phyloP scores from a whole-genome alignment of 1,284 basidiomycete genomes.

The Boletus semigastroideus region DNA sequence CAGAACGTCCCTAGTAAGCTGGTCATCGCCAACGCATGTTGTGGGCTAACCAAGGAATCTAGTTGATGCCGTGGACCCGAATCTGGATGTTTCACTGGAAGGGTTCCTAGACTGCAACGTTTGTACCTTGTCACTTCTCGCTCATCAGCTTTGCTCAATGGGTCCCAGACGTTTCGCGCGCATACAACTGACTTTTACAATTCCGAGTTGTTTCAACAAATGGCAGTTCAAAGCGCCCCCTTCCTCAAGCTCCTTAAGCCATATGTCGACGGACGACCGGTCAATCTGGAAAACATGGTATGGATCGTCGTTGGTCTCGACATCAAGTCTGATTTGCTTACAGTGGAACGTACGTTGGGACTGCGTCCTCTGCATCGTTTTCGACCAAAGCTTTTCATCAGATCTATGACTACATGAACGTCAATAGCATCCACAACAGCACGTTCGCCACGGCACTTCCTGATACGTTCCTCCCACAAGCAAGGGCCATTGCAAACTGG shows the following conservation, averaged over 20 bases:
- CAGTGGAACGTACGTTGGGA: conserved; percentile 60
- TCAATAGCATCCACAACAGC: conserved; percentile 68
- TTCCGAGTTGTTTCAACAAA: conserved; percentile 55
- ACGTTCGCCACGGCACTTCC: conserved; percentile 56
- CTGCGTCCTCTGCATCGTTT: background rate
- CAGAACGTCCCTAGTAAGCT: conserved; percentile 62
- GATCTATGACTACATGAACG: conserved; percentile 77
- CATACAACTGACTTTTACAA: conserved; percentile 52
- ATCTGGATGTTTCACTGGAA: conserved; percentile 61
- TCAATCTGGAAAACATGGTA: conserved; percentile 65
- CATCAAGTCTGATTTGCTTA: conserved; percentile 8
- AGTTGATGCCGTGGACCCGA: conserved; percentile 67
- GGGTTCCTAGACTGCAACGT: conserved; percentile 65
- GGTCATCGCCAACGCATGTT: conserved; percentile 35
- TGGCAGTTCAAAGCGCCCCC: conserved; percentile 44
- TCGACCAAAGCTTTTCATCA: conserved; percentile 24
- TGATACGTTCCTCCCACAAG: conserved; percentile 55
- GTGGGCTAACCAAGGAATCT: conserved; percentile 33
- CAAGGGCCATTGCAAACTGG: conserved; percentile 66
- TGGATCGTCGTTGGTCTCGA: conserved; percentile 17
- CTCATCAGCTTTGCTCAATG: background rate
- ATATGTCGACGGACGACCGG: conserved; percentile 57
- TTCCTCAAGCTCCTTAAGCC: conserved; percentile 58
- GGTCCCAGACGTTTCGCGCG: conserved; percentile 47
- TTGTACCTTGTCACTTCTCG: conserved; percentile 17